Evolutionary conservation across 2,329 filamentous ascomycete genomes (phyloP), one percentile per base, ranked within the genome.

Genomic region (Akanthomyces uredinophilus): DNA sequence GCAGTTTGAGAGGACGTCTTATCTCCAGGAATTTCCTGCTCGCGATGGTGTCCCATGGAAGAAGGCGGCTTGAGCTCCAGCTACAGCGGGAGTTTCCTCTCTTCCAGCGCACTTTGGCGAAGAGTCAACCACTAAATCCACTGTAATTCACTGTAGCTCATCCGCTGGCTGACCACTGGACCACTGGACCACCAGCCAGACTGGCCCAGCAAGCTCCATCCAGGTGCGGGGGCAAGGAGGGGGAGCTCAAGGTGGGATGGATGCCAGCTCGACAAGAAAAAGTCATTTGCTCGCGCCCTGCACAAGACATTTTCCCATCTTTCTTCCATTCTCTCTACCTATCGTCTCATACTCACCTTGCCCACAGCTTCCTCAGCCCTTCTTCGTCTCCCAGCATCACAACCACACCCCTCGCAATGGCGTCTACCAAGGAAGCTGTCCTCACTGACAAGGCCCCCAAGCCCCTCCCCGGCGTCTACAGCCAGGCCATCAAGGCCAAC

Each of bases 401-500:
- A 18, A 41, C n/a, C 46, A 39, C 53, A 62, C 27, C 44, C 50
- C 22, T 46, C 64, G 67, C 64, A 56, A 75, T 74, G 72, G 60
- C 60, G 32, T 64, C 72, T 44, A 65, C 67, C 62, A 77, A 77
- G 68, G 71, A 67, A 63, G 66, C 73, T 44, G 72, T 78, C 62
- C 66, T 74, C 59, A 77, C 75, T 41, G 69, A 75, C 51, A 77
- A 78, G 67, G 75, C 76, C 44, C 75, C 76, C 50, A 75, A 75
- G 69, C 74, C 75, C 14, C 69, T 77, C 18, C 72, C 76, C 6
- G 69, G 69, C 65, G 73, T 79, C 65, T 77, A 77, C 68, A 78
- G 72, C 70, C 76, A 78, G 68, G 88, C 88, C 69, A 87, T 91
- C 74, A 81, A 84, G 68, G 87, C 87, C 64, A 85, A 85, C 66